Conservation (phyloP, 768 basidiomycete species). For the Mycena polygramma region DNA sequence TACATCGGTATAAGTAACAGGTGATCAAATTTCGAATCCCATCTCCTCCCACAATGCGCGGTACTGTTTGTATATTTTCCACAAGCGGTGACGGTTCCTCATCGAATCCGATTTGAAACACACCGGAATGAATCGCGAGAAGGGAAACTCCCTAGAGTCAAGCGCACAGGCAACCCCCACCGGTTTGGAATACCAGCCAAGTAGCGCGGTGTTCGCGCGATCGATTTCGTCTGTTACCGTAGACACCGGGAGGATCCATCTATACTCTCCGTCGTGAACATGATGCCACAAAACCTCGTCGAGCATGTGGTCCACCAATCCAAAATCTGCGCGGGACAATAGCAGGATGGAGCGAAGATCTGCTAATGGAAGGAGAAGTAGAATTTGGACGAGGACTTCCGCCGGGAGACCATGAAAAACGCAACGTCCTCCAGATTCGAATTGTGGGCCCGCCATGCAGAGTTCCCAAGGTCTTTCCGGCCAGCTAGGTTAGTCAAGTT, state of each 20-base stretch:
- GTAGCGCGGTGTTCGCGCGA: neutral
- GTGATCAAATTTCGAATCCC: neutral
- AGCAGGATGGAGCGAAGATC: neutral
- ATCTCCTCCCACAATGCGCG: neutral
- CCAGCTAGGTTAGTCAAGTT: neutral
- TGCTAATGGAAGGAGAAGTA: neutral
- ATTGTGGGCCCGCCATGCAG: neutral
- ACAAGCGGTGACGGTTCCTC: neutral
- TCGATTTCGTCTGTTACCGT: neutral
- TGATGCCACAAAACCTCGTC: neutral
- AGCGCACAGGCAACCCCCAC: neutral
- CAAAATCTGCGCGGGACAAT: neutral
- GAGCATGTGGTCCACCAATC: neutral
- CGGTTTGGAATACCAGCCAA: neutral
- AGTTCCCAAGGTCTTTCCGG: neutral
- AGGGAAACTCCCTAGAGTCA: constrained; percentile 19
- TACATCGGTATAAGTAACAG: no score
- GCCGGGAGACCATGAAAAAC: neutral
- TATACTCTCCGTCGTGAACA: neutral
- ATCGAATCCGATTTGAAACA: neutral
- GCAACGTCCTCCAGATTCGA: neutral
- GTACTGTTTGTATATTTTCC: neutral
- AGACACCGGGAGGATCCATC: neutral
- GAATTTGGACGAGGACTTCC: neutral
- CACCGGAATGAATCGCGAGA: constrained; percentile 7